A percentile compares a stretch with the other conserved stretches of the same genome.
These are phyloP conservation scores for Candida taoyuanica DNA, from an alignment of 805 yeast genomes.

Conservation along the genomic window DNA sequence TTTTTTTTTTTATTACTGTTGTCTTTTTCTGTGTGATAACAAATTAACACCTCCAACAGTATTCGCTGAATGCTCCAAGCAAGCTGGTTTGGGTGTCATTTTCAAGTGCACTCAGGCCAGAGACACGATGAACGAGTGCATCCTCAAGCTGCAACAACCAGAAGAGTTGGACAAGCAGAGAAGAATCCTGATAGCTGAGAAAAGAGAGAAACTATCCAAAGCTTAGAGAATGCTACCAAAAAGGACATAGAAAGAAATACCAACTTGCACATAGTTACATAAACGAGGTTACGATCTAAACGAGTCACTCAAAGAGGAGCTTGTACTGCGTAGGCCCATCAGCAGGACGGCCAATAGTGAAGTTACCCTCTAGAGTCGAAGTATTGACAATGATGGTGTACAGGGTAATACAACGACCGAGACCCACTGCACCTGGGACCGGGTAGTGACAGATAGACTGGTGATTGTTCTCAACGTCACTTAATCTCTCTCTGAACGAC, in stretches of 20 bases:
- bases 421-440: slow-evolving; percentile 14
- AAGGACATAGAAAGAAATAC: neutral
- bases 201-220: slow-evolving; percentile 32
- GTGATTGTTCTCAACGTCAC: slow-evolving; percentile 19
- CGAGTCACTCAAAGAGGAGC: slow-evolving; percentile 11
- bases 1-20: too few relatives aligned
- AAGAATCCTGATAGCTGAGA: slow-evolving; percentile 57
- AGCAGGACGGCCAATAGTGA: slow-evolving; percentile 17
- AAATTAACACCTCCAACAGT: too few relatives aligned
- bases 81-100: slow-evolving; percentile 60
- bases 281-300: neutral
- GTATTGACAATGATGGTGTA: slow-evolving; percentile 20
- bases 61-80: slow-evolving; percentile 63
- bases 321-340: slow-evolving; percentile 14
- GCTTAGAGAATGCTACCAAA: neutral
- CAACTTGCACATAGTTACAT: slow-evolving; percentile 4
- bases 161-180: slow-evolving; percentile 67
- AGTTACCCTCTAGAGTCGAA: slow-evolving; percentile 12
- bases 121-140: slow-evolving; percentile 58
- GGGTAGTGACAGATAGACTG: slow-evolving; percentile 22
- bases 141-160: slow-evolving; percentile 52
- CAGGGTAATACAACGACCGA: slow-evolving; percentile 17
- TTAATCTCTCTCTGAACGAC: slow-evolving; percentile 19
- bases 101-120: slow-evolving; percentile 59
- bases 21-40: too few relatives aligned